Evolutionary conservation across 129 eudicot species (phyloP).

Genomic region (Lactuca saligna): DNA sequence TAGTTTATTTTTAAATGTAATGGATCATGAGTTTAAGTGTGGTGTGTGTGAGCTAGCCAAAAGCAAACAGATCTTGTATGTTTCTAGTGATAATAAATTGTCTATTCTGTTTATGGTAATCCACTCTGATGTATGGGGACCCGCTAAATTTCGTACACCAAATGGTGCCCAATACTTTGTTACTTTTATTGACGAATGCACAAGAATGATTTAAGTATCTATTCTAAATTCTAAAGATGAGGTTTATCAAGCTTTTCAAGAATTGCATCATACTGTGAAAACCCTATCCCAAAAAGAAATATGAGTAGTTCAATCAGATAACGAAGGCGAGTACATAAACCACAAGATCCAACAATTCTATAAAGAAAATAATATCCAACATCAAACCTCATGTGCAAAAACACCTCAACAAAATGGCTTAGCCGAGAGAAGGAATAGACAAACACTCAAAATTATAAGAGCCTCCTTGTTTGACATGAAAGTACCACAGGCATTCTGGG

Average conservation of each 20-base stretch:
- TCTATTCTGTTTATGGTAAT: constrained; percentile 6
- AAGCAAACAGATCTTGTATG: no score
- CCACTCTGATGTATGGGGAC: constrained; percentile 32
- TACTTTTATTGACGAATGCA: no score
- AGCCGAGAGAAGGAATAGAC: constrained; percentile 27
- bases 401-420: constrained; percentile 35
- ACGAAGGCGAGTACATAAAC: background rate
- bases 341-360: background rate
- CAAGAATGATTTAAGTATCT: no score
- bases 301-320: constrained; percentile 26
- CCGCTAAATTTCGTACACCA: constrained; percentile 11
- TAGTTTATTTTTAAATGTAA: no score
- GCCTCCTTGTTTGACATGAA: constrained; percentile 6
- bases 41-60: no score
- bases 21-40: no score
- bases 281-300: constrained; percentile 22
- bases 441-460: no score
- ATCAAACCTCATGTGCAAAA: constrained; percentile 19
- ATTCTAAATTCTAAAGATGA: no score
- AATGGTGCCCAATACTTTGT: background rate
- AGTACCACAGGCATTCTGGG: constrained; percentile 25
- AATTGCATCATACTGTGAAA: constrained; percentile 13
- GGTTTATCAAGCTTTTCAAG: constrained; percentile 8
- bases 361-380: constrained; percentile 1
- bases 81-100: no score